Evolutionary conservation across 768 basidiomycete species (phyloP), one percentile per base, ranked within the genome.

Genomic region (Mycena kentingensis): DNA sequence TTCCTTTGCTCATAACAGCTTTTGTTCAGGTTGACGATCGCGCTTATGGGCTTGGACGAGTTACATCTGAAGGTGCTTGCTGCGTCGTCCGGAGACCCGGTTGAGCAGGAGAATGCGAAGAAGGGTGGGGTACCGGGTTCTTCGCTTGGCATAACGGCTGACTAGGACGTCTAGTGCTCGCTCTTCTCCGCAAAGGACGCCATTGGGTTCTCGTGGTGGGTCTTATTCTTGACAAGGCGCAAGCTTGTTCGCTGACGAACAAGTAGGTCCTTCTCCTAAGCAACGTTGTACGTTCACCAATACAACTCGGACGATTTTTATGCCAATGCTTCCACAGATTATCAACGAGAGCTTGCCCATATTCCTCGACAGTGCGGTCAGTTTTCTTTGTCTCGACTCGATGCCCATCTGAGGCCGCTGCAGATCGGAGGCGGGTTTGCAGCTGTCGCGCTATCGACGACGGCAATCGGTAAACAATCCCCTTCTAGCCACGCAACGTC

Each of bases 151-250:
- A 28, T 21, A 16, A 27, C 4, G 4, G 27, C 28, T 29, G 11
- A 16, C 10, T 39, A 28, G 39, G 25, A 3, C 18, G 5, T 28
- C 1, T 50, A 84, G 83, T 84, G n/a, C 67, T 84, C 36, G 66
- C 64, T 11, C 67, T 84, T 15, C 78, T 85, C 77, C 68, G 73
- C 29, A 79, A 75, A 59, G 88, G 90, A 0, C 80, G 90, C 5
- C 91, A 94, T 68, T 93, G 95, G 95, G 92, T 97, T 13, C 80
- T 98, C 13, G 94, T 96, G 48, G 93, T 92, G 62, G 48, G 77
- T 69, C 48, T 51, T 15, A 22, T 10, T 7, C 18, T 19, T 18
- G 7, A 10, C 11, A 37, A 37, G 7, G 11, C 36, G 11, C 18
- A 10, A 19, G 7, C 28, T 10, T 35, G n/a, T n/a, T 35, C 27